Evolutionary conservation across 306 rosid genomes (phyloP).

Genomic region (Ormosia semicastrata): DNA sequence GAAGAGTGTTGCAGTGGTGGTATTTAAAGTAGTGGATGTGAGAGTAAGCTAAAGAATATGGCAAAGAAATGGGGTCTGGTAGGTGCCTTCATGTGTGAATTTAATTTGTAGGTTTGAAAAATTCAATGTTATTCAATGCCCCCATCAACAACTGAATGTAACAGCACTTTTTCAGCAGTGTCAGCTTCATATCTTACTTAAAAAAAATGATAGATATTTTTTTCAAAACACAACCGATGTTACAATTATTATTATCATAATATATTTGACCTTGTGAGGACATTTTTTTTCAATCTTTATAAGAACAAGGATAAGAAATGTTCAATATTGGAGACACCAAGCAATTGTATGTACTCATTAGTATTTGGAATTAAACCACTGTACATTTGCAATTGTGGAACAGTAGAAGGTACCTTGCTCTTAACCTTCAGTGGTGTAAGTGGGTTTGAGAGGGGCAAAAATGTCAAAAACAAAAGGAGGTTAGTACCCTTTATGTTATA

Average conservation of each 20-base stretch:
- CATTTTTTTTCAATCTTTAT: background rate
- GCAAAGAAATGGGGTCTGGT: conserved; percentile 41
- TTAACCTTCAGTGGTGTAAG: background rate
- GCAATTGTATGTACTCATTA: background rate
- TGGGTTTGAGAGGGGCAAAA: background rate
- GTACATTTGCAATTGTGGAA: background rate
- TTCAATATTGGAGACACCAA: background rate
- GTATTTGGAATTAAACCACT: conserved; percentile 8
- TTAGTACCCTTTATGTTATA: background rate
- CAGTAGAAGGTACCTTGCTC: conserved; percentile 10
- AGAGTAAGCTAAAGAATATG: conserved; percentile 23
- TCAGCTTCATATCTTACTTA: conserved; percentile 11
- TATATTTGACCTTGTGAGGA: background rate
- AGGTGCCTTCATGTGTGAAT: conserved; percentile 50
- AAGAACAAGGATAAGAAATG: background rate
- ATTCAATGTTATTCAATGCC: conserved; percentile 65
- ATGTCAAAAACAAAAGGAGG: background rate
- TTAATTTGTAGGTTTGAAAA: conserved; percentile 48
- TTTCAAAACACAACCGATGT: background rate
- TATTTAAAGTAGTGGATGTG: conserved; percentile 36
- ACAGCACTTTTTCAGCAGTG: conserved; percentile 25
- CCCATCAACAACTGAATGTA: conserved; percentile 44
- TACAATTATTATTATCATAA: conserved; percentile 20
- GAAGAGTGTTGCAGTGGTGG: conserved; percentile 17
- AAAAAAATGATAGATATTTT: background rate